Base-by-base conservation (phyloP, 495 filamentous ascomycete genomes). In the Astrothelium subdiscretum region DNA sequence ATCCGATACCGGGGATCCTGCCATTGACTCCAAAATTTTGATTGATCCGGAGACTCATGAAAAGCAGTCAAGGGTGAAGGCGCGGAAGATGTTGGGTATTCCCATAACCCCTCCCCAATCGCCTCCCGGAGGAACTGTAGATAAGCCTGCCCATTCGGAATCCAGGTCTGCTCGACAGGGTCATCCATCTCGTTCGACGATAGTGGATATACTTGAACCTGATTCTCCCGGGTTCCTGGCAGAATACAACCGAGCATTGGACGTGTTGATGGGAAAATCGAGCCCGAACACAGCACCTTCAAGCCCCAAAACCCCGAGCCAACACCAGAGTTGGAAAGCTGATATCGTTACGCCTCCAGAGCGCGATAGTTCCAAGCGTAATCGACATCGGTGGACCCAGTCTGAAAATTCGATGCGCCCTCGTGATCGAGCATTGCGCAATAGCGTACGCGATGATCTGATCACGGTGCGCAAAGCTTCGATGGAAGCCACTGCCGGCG, bases 401-500 rank as follows among this genome's bases (percentile, higher is more conserved):
- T 12, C 31, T 15, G 57, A 35, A 6, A 32, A 35, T 59, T 32
- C 31, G n/a, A 35, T 54, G 0, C 48, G 48, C 22, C 24, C 20
- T 20, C 48, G 8, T 54, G 48, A 54, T 26, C 4, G 24, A 54
- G 24, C 22, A 29, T 54, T 54, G 24, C 48, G 48, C 20, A 54
- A 54, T 20, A 29, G 48, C 20, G 48, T 54, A 5, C 48, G 48
- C 24, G 48, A 54, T 54, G 48, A 54, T 29, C 24, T 54, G 48
- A 12, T 51, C 26, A 27, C 35, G 18, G 20, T 32, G 32, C 51
- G 67, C 67, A 4, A 75, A 73, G 61, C 67, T 71, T 58, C 76
- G 77, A 63, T 76, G 71, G 62, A 78, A 74, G 18, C 72, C 75
- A 15, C 65, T 76, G 20, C 75, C 81, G 65, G 62, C 15, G 73